Base-by-base conservation (phyloP, 148 eudicot genomes). In the Cornus controversa region DNA sequence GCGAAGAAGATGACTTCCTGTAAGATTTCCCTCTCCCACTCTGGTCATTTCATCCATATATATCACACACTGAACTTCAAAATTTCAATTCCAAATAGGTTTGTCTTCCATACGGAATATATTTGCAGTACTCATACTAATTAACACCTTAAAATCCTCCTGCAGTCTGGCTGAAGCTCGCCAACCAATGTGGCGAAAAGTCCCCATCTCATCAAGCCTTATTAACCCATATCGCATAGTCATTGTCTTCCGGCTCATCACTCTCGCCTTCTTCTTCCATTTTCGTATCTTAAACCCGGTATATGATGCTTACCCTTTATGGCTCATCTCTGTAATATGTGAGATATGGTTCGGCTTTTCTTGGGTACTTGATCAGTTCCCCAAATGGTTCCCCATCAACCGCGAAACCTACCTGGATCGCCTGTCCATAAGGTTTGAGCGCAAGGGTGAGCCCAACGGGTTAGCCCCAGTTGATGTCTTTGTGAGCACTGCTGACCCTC, bases 331-430 rank as follows among this genome's bases (percentile, higher is more conserved):
- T 50, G 94, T 93, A 10, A 92, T 93, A 67, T 93, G 98, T 66
- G 98, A 93, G 86, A 89, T 89, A 54, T 93, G 98, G 98, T 93
- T 91, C 60, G 94, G 90, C 0, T 76, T 93, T 70, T 93, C 98
- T 10, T 93, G 98, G 98, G 92, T 93, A 5, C 94, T 93, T 63
- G 98, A 93, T 64, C 98, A 93, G 83, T 93, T 93, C 78, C 98
- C 98, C 9, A 93, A 93, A 78, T 93, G 98, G 98, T 77, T 76
- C 67, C 98, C 98, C 22, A 93, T 93, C 66, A 88, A 83, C 81
- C 94, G 98, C 0, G 98, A 93, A 69, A 93, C 98, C 31, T 93
- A 93, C 81, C 87, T 93, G 26, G 98, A 93, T 71, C 96, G 98
- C 53, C 81, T 93, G 16, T 78, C 98, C 15, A 54, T 90, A 84